These are phyloP conservation scores for Lindgomyces ingoldianus DNA, from an alignment of 495 filamentous ascomycete species.

Conservation along the genomic window DNA sequence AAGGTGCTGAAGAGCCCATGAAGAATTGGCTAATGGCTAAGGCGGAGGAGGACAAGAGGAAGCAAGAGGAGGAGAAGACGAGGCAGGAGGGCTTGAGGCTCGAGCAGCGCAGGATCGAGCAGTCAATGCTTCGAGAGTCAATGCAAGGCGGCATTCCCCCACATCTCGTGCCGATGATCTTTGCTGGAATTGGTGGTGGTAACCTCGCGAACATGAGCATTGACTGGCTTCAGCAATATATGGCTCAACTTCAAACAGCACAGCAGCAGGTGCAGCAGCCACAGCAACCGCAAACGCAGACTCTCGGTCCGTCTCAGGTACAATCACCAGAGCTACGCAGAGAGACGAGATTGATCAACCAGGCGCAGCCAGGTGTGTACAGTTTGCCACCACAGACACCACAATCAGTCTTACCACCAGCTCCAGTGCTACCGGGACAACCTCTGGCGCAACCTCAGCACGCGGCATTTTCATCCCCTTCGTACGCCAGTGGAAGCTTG, in stretches of 20 bases:
- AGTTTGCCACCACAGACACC: constrained; percentile 34
- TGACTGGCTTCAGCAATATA: constrained; percentile 75
- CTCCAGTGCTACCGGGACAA: constrained; percentile 36
- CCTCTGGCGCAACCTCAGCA: constrained; percentile 29
- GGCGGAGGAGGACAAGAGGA: constrained; percentile 80
- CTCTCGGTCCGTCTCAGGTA: constrained; percentile 16
- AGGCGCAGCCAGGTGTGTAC: constrained; percentile 35
- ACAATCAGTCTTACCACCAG: constrained; percentile 26
- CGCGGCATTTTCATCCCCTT: constrained; percentile 20
- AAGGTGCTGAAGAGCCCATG: constrained; percentile 76
- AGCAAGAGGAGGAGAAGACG: constrained; percentile 87
- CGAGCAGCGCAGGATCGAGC: constrained; percentile 82
- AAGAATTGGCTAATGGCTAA: constrained; percentile 79
- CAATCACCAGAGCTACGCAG: constrained; percentile 49
- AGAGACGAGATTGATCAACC: constrained; percentile 49
- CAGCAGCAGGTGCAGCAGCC: constrained; percentile 55
- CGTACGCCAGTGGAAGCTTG: constrained; percentile 34
- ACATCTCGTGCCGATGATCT: constrained; percentile 83
- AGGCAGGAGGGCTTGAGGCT: constrained; percentile 84
- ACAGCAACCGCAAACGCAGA: constrained; percentile 44
- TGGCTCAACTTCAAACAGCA: constrained; percentile 48
- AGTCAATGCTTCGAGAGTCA: constrained; percentile 80
- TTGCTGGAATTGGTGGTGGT: constrained; percentile 75
- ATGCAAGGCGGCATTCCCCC: constrained; percentile 80
- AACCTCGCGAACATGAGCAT: constrained; percentile 60